Conservation (phyloP, 2,329 filamentous ascomycete species). For the Rhynchosporium agropyri region DNA sequence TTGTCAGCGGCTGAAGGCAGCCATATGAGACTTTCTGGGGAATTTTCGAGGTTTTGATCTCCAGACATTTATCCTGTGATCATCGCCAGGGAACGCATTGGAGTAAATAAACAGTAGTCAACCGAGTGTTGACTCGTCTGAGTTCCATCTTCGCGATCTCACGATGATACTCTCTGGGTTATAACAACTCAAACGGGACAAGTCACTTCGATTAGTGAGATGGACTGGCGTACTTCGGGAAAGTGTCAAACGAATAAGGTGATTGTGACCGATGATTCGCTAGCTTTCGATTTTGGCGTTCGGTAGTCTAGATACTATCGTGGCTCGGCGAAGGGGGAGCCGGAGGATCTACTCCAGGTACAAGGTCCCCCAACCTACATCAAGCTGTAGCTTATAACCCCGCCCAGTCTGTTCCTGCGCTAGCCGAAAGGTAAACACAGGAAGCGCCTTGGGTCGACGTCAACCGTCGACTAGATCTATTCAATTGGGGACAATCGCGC, state of each 20-base stretch:
- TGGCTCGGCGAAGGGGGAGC: background rate
- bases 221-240: background rate
- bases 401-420: background rate
- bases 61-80: too few species aligned
- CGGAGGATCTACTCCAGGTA: background rate
- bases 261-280: background rate
- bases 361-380: background rate
- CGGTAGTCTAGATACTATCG: background rate
- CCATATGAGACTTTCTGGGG: too few species aligned
- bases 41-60: too few species aligned
- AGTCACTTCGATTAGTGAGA: too few species aligned
- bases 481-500: background rate
- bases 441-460: background rate
- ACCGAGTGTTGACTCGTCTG: too few species aligned
- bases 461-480: background rate
- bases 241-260: background rate
- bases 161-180: too few species aligned
- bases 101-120: too few species aligned
- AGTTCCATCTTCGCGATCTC: too few species aligned
- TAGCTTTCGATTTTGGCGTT: background rate
- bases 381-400: constrained; percentile 1
- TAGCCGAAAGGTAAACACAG: constrained; percentile 3
- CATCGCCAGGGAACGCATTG: too few species aligned
- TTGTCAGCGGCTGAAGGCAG: too few species aligned
- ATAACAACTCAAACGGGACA: too few species aligned